Percentiles rank a stretch among this genome's conserved stretches.
Conservation (phyloP, 768 basidiomycete genomes). For the Antrodiella citrinella region DNA sequence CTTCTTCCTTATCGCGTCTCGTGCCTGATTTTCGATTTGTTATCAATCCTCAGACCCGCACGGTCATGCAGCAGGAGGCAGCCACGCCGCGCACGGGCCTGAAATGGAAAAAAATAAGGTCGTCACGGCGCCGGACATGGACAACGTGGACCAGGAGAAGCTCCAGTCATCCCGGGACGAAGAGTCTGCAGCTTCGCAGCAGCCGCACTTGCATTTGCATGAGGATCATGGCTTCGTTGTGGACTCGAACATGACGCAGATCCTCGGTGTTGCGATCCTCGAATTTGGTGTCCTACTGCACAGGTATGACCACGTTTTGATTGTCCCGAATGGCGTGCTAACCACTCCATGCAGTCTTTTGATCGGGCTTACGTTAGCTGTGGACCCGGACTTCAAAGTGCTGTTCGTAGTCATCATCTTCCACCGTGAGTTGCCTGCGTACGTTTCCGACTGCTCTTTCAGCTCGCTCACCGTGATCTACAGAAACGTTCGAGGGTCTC, state of each 20-base stretch:
- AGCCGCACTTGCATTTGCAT: conserved; percentile 3
- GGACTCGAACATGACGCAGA: conserved; percentile 52
- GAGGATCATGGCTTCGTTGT: conserved; percentile 1
- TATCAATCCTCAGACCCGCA: conserved; percentile 43
- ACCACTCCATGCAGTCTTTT: conserved; percentile 42
- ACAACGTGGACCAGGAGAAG: conserved; percentile 1
- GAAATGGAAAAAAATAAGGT: conserved; percentile 27
- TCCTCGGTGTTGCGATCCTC: conserved; percentile 83
- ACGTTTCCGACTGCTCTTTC: neutral
- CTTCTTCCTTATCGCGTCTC: neutral
- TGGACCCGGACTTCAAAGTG: conserved; percentile 68
- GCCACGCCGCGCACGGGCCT: conserved; percentile 63
- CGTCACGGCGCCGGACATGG: neutral
- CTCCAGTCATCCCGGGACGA: conserved; percentile 5
- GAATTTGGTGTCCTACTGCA: conserved; percentile 93
- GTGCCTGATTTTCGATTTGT: neutral
- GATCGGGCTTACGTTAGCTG: conserved; percentile 89
- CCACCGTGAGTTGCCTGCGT: conserved; percentile 61
- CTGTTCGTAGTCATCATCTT: conserved; percentile 89
- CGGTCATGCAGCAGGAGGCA: conserved; percentile 47
- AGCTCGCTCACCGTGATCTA: neutral
- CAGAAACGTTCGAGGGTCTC: conserved; percentile 86
- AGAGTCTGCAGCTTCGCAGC: conserved; percentile 4
- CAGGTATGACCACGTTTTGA: conserved; percentile 33
- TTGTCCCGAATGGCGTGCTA: neutral